A percentile compares a stretch with the other conserved stretches of the same genome.
phyloP scores from a whole-genome alignment of 2,329 filamentous ascomycete genomes.

The Teratosphaeriaceae sp. region DNA sequence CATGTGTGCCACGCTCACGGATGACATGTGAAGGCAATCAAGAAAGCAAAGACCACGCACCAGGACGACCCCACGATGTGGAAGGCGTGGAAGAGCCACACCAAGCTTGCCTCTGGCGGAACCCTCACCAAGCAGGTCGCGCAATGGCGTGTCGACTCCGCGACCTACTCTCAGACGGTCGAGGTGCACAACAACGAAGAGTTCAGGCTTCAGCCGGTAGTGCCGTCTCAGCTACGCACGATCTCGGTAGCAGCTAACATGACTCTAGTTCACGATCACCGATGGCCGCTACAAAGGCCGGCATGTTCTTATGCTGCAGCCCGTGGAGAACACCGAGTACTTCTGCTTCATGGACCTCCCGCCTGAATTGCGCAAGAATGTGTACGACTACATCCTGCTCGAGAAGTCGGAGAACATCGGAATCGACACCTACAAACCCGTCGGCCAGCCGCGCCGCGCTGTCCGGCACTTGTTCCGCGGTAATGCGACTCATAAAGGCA shows the following conservation, averaged over 20 bases:
- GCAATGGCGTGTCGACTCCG: conserved; percentile 4
- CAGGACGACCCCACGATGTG: too few relatives aligned
- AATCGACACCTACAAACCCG: conserved; percentile 4
- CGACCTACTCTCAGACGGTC: conserved; percentile 2
- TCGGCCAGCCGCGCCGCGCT: conserved; percentile 1
- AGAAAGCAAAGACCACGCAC: too few relatives aligned
- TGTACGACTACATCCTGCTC: conserved; percentile 11
- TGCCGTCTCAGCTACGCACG: too few relatives aligned
- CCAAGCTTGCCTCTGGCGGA: background rate
- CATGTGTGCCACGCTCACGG: too few relatives aligned
- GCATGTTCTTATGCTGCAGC: conserved; percentile 12
- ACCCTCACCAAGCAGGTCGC: background rate
- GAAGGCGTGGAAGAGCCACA: background rate
- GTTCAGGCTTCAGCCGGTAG: conserved; percentile 10
- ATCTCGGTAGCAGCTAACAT: too few relatives aligned
- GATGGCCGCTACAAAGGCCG: conserved; percentile 15
- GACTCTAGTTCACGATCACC: conserved; percentile 12
- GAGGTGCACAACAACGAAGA: conserved; percentile 5
- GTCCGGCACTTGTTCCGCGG: background rate
- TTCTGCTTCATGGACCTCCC: conserved; percentile 17
- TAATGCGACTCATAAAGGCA: background rate
- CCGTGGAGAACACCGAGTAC: conserved; percentile 4
- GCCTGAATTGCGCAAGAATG: conserved; percentile 12
- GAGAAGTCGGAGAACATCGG: conserved; percentile 1
- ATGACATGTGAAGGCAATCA: too few relatives aligned